These are phyloP conservation scores for Dactylellina haptotyla DNA, from an alignment of 2,329 filamentous ascomycete genomes.

Conservation along the genomic window DNA sequence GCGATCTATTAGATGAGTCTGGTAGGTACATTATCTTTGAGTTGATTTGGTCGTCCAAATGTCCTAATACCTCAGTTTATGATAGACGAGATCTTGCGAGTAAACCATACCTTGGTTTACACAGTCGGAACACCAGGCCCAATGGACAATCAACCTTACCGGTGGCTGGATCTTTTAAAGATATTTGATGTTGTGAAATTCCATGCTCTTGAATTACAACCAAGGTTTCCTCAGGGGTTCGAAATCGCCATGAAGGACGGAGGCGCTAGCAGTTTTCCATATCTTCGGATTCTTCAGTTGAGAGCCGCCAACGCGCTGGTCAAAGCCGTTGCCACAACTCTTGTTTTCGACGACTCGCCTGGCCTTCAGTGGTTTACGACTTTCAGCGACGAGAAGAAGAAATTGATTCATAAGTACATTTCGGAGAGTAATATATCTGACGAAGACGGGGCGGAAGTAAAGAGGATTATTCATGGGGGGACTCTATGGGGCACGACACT, in stretches of 20 bases:
- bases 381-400: conserved; percentile 61
- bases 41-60: background rate
- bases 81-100: conserved; percentile 70
- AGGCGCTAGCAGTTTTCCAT: conserved; percentile 64
- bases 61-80: background rate
- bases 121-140: conserved; percentile 68
- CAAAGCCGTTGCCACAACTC: conserved; percentile 59
- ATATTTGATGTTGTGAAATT: conserved; percentile 65
- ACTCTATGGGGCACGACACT: conserved; percentile 62
- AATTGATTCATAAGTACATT: conserved; percentile 64
- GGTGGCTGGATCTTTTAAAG: conserved; percentile 70
- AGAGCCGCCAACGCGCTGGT: conserved; percentile 60
- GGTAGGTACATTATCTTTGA: conserved; percentile 57
- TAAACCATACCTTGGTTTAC: conserved; percentile 72
- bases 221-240: conserved; percentile 61
- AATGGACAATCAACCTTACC: conserved; percentile 67
- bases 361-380: conserved; percentile 61
- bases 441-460: conserved; percentile 60
- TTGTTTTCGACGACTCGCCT: conserved; percentile 64
- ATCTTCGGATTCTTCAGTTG: conserved; percentile 64
- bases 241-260: conserved; percentile 61
- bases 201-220: conserved; percentile 59
- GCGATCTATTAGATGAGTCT: conserved; percentile 73
- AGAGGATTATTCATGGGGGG: conserved; percentile 57
- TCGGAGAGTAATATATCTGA: conserved; percentile 59